Evolutionary conservation across 2,329 filamentous ascomycete genomes (phyloP).

Genomic region (Paraconiothyrium sp.): DNA sequence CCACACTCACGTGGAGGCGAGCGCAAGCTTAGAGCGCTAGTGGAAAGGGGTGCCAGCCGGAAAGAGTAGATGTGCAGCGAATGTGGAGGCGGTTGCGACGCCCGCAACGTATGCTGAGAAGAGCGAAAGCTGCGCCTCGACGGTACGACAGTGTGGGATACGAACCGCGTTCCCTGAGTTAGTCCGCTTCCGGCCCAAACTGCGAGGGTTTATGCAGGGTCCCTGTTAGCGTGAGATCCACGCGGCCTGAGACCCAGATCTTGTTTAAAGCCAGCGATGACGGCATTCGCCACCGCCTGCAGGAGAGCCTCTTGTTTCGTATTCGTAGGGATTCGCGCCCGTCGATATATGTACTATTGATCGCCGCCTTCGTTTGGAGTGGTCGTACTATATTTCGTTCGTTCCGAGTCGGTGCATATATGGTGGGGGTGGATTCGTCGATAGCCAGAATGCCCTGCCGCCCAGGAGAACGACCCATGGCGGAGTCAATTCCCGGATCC

Average conservation of each 20-base stretch:
- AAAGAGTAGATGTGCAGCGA: not conserved
- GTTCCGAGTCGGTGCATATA: too few species aligned
- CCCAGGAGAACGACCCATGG: too few species aligned
- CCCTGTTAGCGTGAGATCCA: slow-evolving; percentile 1
- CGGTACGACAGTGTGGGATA: not conserved
- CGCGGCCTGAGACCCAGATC: slow-evolving; percentile 1
- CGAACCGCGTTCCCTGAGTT: not conserved
- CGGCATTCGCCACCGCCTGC: not conserved
- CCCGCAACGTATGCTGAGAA: not conserved
- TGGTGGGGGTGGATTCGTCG: not conserved
- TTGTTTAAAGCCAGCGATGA: not conserved
- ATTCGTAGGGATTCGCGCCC: not conserved
- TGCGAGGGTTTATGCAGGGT: not conserved
- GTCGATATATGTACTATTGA: not conserved
- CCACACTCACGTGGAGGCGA: too few species aligned
- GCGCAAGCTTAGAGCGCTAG: not conserved
- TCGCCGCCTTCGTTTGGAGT: not conserved
- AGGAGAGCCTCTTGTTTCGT: not conserved
- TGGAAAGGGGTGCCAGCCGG: not conserved
- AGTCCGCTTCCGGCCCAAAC: not conserved
- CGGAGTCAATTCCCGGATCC: too few species aligned
- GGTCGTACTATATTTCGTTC: too few species aligned
- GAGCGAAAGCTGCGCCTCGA: not conserved
- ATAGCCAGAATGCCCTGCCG: not conserved
- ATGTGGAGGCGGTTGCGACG: slow-evolving; percentile 1